Evolutionary conservation across 805 yeast species (phyloP), one percentile per base, ranked within the genome.

Genomic region (Tetrapisispora namnaoensis): DNA sequence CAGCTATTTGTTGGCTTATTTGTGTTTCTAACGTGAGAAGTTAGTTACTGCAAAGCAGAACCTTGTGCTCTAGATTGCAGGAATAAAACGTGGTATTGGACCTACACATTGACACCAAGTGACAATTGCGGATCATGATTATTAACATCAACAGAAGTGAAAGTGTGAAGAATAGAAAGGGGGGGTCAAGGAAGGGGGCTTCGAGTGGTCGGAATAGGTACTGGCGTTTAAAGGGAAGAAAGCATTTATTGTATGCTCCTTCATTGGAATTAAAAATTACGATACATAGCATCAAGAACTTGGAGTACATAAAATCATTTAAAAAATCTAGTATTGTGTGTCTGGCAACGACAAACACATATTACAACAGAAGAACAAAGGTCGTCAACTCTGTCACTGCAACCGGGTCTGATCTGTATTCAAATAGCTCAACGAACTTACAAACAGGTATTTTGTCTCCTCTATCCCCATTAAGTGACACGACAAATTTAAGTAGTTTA

Each of bases 301-400:
- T 64, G n/a, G 63, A 56, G 20, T 44, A 60, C 9, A 49, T 60
- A 17, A 51, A 56, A 16, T 54, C 51, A 11, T 62, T 63, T 37
- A 53, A 42, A 32, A 42, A 57, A 17, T 62, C 66, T 44, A 59
- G 59, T 47, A 62, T 67, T 1, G 50, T 63, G 3, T 63, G 67
- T 46, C 48, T 58, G 44, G 61, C 61, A 13, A 57, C 59, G 4
- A 60, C 63, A 18, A 57, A 63, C 49, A 54, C 55, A 2, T 52
- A 53, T 42, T 57, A 56, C 40, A 56, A 57, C 34, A 53, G 51
- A 18, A 54, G 53, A 14, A 63, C 67, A 1, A 50, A 49, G 16
- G 60, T 53, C 42, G 47, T 36, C 2, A 11, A 30, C 30, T 28
- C 44, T 6, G n/a, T 9, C n/a, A 24, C 10, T 24, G 3, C 43